A percentile compares a stretch with the other conserved stretches of the same genome.
Conservation (phyloP, 2,329 filamentous ascomycete genomes). For the Aspergillus ochraceus region DNA sequence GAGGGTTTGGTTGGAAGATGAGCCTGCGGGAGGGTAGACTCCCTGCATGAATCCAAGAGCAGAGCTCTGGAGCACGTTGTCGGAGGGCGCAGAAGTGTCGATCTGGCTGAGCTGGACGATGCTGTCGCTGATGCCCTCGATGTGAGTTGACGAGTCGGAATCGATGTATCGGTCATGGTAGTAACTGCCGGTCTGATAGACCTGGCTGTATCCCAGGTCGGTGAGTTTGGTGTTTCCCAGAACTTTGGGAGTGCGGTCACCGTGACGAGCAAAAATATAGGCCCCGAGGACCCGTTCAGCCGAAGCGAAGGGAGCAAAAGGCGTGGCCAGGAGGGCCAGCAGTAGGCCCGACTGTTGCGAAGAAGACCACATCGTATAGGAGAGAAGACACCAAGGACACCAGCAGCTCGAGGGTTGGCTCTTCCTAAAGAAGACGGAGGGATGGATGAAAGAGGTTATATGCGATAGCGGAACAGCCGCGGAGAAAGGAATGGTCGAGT, state of each 20-base stretch:
- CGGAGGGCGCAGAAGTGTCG: slow-evolving; percentile 67
- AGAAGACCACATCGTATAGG: slow-evolving; percentile 27
- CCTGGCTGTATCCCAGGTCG: slow-evolving; percentile 73
- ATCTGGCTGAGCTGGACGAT: slow-evolving; percentile 70
- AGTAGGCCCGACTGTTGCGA: slow-evolving; percentile 24
- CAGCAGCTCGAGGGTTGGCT: neutral
- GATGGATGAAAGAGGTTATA: neutral
- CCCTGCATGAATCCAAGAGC: slow-evolving; percentile 80
- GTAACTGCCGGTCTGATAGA: slow-evolving; percentile 70
- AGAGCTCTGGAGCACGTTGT: slow-evolving; percentile 77
- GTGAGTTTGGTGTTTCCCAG: slow-evolving; percentile 72
- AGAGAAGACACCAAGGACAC: neutral
- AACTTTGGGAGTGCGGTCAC: slow-evolving; percentile 80
- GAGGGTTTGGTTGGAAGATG: slow-evolving; percentile 59
- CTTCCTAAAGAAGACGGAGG: neutral
- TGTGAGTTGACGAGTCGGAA: slow-evolving; percentile 57
- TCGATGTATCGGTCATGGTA: slow-evolving; percentile 76
- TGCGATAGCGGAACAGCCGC: neutral
- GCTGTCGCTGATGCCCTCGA: slow-evolving; percentile 66
- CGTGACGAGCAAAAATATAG: slow-evolving; percentile 87
- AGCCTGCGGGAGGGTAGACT: slow-evolving; percentile 75
- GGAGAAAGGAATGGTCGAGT: neutral
- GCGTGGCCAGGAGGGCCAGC: slow-evolving; percentile 26
- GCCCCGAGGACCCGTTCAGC: slow-evolving; percentile 74
- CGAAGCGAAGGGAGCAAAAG: slow-evolving; percentile 25